These are phyloP conservation scores for Stromatinia cepivora DNA, from an alignment of 2,329 filamentous ascomycete species.

Conservation along the genomic window DNA sequence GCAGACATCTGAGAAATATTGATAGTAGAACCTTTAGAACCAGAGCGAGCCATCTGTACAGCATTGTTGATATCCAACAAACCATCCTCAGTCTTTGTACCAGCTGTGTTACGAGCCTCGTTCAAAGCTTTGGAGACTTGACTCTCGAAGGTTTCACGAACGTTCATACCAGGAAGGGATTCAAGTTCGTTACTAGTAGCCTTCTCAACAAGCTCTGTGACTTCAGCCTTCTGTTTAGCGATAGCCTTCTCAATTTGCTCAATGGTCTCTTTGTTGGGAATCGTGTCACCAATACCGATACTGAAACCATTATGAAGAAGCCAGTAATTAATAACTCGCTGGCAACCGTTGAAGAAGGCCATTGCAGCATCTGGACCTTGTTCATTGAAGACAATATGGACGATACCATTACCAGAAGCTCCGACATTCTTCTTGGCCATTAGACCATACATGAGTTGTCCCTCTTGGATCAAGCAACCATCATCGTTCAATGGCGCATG, in stretches of 20 bases:
- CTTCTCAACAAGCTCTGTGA: slow-evolving; percentile 70
- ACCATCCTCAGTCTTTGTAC: slow-evolving; percentile 87
- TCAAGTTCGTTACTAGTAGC: slow-evolving; percentile 89
- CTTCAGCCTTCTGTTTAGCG: slow-evolving; percentile 76
- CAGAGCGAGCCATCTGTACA: slow-evolving; percentile 92
- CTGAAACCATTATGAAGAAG: slow-evolving; percentile 94
- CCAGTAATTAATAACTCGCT: slow-evolving; percentile 97
- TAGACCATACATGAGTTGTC: slow-evolving; percentile 86
- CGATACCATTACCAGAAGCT: slow-evolving; percentile 83
- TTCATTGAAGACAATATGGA: slow-evolving; percentile 96
- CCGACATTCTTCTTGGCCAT: slow-evolving; percentile 93
- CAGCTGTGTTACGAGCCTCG: slow-evolving; percentile 92
- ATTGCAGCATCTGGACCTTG: slow-evolving; percentile 83
- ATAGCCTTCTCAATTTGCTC: slow-evolving; percentile 82
- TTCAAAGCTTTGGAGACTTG: slow-evolving; percentile 94
- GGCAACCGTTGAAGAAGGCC: slow-evolving; percentile 92
- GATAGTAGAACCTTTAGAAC: slow-evolving; percentile 97
- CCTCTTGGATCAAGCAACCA: slow-evolving; percentile 79
- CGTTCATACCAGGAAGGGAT: slow-evolving; percentile 95
- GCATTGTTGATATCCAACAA: slow-evolving; percentile 96
- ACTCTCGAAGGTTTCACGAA: slow-evolving; percentile 96
- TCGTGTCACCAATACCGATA: slow-evolving; percentile 97
- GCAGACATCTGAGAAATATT: slow-evolving; percentile 99
- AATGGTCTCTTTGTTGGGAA: slow-evolving; percentile 84
- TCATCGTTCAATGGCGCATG: slow-evolving; percentile 70